Conservation (phyloP, 148 eudicot species). For the Rhododendron kiyosumense region DNA sequence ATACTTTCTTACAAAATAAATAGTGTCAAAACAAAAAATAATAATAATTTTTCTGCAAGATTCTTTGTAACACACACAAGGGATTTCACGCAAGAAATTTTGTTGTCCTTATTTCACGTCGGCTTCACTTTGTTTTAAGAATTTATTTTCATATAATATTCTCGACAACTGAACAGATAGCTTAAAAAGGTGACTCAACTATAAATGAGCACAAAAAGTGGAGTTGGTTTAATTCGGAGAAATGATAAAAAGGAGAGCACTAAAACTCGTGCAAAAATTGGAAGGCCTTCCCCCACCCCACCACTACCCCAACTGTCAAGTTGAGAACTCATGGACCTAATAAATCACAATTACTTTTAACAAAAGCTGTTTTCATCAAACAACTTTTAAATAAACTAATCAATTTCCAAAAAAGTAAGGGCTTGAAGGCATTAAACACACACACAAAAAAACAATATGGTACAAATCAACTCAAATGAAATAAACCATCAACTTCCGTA, state of each 20-base stretch:
- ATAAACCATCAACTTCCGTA: conserved; percentile 13
- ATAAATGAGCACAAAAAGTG: not conserved
- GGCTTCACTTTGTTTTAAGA: too few species aligned
- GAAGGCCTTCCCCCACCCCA: not conserved
- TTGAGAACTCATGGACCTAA: conserved; percentile 13
- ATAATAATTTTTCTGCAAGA: too few species aligned
- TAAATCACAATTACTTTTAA: not conserved
- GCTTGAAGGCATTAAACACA: not conserved
- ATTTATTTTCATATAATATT: too few species aligned
- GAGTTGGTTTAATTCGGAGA: not conserved
- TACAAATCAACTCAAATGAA: not conserved
- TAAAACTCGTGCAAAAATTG: not conserved
- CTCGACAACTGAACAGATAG: not conserved
- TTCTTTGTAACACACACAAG: too few species aligned
- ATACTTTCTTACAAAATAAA: too few species aligned
- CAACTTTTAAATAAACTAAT: not conserved
- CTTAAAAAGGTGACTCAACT: not conserved
- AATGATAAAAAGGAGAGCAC: conserved; percentile 7
- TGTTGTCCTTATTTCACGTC: too few species aligned
- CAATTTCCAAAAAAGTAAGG: not conserved
- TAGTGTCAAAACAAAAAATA: not conserved
- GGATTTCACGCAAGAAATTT: too few species aligned
- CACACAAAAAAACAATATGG: not conserved
- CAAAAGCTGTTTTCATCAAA: not conserved
- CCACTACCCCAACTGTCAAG: conserved; percentile 19